These are phyloP conservation scores for Ottelia alismoides DNA, from an alignment of 106 monocot species.

Conservation along the genomic window DNA sequence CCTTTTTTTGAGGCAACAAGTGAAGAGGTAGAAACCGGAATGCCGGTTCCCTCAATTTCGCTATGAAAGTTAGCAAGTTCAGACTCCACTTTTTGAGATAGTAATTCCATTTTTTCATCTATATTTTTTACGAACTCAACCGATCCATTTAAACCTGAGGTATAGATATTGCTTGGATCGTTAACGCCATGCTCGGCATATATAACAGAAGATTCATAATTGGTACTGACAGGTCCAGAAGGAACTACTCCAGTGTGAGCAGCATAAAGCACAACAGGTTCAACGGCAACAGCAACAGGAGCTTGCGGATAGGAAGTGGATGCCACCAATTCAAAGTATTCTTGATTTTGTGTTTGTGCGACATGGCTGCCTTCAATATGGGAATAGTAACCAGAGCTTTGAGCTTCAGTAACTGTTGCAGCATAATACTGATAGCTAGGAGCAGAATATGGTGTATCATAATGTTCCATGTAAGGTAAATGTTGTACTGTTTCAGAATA, in stretches of 20 bases:
- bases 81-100: constrained; percentile 9
- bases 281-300: constrained; percentile 14
- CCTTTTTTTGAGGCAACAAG: constrained; percentile 1
- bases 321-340: constrained; percentile 31
- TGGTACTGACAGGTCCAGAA: constrained; percentile 15
- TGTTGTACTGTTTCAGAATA: constrained; percentile 14
- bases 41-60: neutral
- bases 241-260: constrained; percentile 17
- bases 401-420: constrained; percentile 19
- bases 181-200: constrained; percentile 28
- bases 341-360: constrained; percentile 19
- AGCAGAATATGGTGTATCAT: constrained; percentile 31
- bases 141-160: constrained; percentile 11
- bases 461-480: constrained; percentile 41
- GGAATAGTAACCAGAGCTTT: constrained; percentile 37
- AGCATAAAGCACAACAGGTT: constrained; percentile 34
- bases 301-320: constrained; percentile 19
- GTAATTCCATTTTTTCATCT: constrained; percentile 7
- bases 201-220: constrained; percentile 18
- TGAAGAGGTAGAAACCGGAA: constrained; percentile 1
- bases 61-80: neutral
- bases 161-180: constrained; percentile 7
- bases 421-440: constrained; percentile 47
- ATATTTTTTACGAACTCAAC: neutral
- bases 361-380: constrained; percentile 23